A percentile compares a stretch with the other conserved stretches of the same genome.
Evolutionary conservation across 208 protist species (phyloP).

Genomic region (Trypanosoma grayi): DNA sequence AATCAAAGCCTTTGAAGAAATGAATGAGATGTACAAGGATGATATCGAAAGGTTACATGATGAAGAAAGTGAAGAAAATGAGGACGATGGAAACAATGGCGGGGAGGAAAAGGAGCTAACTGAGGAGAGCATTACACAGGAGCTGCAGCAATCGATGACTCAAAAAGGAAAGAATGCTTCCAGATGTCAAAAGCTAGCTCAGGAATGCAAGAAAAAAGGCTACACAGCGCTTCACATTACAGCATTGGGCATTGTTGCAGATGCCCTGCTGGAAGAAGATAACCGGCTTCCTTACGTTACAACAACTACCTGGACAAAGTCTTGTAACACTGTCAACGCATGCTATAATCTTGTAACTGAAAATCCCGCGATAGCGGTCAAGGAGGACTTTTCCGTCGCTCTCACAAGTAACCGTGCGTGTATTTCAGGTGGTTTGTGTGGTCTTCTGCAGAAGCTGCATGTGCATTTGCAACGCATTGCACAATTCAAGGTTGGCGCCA

Average conservation of each 20-base stretch:
- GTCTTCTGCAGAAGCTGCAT: slow-evolving; percentile 46
- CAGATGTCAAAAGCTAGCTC: slow-evolving; percentile 38
- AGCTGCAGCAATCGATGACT: slow-evolving; percentile 9
- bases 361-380: slow-evolving; percentile 40
- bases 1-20: slow-evolving; percentile 26
- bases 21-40: slow-evolving; percentile 39
- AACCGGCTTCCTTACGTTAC: slow-evolving; percentile 41
- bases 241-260: slow-evolving; percentile 44
- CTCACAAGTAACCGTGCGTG: slow-evolving; percentile 30
- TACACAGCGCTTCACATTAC: slow-evolving; percentile 50
- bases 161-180: slow-evolving; percentile 41
- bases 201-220: slow-evolving; percentile 39
- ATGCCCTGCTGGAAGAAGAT: slow-evolving; percentile 45
- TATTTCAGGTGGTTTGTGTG: slow-evolving; percentile 51
- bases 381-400: slow-evolving; percentile 34
- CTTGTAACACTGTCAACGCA: slow-evolving; percentile 31
- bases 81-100: slow-evolving; percentile 22
- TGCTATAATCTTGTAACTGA: slow-evolving; percentile 40
- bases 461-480: slow-evolving; percentile 49
- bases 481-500: slow-evolving; percentile 42
- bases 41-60: slow-evolving; percentile 27
- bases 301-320: slow-evolving; percentile 48
- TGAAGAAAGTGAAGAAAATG: slow-evolving; percentile 35
- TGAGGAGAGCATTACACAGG: slow-evolving; percentile 21
- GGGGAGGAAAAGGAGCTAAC: slow-evolving; percentile 25